phyloP scores from a whole-genome alignment of 2,329 filamentous ascomycete species.

The Microdochium nivale region DNA sequence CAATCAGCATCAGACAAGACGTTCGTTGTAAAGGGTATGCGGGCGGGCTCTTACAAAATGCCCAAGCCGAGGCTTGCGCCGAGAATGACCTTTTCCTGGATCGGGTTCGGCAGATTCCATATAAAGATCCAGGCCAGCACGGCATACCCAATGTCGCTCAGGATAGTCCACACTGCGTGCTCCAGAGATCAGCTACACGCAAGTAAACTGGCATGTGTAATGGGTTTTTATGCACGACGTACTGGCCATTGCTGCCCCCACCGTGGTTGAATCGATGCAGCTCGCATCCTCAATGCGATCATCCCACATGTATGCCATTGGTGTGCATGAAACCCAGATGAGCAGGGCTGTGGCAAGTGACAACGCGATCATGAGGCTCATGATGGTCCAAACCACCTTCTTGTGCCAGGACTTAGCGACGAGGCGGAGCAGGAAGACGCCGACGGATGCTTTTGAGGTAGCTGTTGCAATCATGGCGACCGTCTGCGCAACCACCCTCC shows the following conservation, averaged over 20 bases:
- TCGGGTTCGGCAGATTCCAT: constrained; percentile 4
- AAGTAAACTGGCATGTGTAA: background rate
- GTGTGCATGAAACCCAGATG: constrained; percentile 1
- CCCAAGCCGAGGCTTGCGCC: constrained; percentile 4
- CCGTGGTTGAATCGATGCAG: background rate
- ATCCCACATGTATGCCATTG: constrained; percentile 4
- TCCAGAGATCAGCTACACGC: background rate
- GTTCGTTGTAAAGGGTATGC: background rate
- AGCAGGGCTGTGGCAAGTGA: background rate
- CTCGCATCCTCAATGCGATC: constrained; percentile 1
- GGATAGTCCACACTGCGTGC: constrained; percentile 1
- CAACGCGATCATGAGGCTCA: constrained; percentile 1
- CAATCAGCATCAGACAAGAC: background rate
- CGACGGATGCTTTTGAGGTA: constrained; percentile 6
- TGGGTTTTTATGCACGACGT: background rate
- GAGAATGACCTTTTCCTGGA: constrained; percentile 3
- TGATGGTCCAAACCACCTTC: constrained; percentile 3
- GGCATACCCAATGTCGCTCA: constrained; percentile 6
- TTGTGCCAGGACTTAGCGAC: constrained; percentile 5
- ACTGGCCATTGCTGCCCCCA: background rate
- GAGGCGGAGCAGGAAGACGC: constrained; percentile 6
- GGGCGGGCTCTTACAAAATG: background rate
- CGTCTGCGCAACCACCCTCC: constrained; percentile 4
- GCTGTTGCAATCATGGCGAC: constrained; percentile 4
- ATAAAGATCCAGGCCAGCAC: constrained; percentile 7